Evolutionary conservation across 2,329 filamentous ascomycete species (phyloP).

Genomic region (Annulohypoxylon truncatum): DNA sequence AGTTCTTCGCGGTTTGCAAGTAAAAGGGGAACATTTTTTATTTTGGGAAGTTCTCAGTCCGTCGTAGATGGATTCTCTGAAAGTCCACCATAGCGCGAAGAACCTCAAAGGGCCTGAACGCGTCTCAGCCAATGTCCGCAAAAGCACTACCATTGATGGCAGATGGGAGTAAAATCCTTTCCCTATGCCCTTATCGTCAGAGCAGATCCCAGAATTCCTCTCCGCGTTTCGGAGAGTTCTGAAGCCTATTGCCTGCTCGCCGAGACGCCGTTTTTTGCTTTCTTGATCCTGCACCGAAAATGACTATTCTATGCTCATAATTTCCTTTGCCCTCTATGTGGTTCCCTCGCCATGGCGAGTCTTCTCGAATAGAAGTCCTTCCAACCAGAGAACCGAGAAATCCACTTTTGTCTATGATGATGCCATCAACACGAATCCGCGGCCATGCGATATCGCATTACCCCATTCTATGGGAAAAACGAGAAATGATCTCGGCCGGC

Average conservation of each 20-base stretch:
- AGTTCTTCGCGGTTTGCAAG: not conserved
- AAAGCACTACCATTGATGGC: slow-evolving; percentile 48
- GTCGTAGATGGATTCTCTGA: slow-evolving; percentile 53
- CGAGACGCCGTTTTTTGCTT: slow-evolving; percentile 49
- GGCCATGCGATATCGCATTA: slow-evolving; percentile 48
- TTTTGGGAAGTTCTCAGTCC: slow-evolving; percentile 57
- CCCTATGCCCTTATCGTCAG: slow-evolving; percentile 49
- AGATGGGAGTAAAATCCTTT: slow-evolving; percentile 48
- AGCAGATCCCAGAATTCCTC: slow-evolving; percentile 47
- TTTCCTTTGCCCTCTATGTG: slow-evolving; percentile 45
- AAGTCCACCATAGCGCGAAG: slow-evolving; percentile 51
- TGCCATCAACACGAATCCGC: slow-evolving; percentile 52
- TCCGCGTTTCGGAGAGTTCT: slow-evolving; percentile 43
- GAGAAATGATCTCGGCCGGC: slow-evolving; percentile 48
- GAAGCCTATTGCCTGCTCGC: slow-evolving; percentile 49
- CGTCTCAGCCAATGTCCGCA: slow-evolving; percentile 52
- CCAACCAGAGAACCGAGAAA: slow-evolving; percentile 70
- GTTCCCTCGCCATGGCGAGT: slow-evolving; percentile 45
- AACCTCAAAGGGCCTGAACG: slow-evolving; percentile 52
- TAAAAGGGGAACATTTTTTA: slow-evolving; percentile 51
- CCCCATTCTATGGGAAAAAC: slow-evolving; percentile 51
- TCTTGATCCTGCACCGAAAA: slow-evolving; percentile 48
- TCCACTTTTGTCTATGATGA: slow-evolving; percentile 73
- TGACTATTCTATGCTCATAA: slow-evolving; percentile 51
- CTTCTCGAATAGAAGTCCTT: slow-evolving; percentile 42